Conservation (phyloP, 176 grass and related monocot species). For the barley (Hordeum vulgare) region MorexV3_pseudomolecules_assembly NC_058521.1:470830704-470831203, state of each 20-base stretch:
- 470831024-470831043: conserved; percentile 43
- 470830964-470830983: conserved; percentile 59
- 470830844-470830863: conserved; percentile 88
- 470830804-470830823: background rate
- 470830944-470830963: conserved; percentile 69
- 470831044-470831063: conserved; percentile 61
- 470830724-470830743: background rate
- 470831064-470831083: conserved; percentile 55
- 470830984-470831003: conserved; percentile 33
- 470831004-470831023: conserved; percentile 69
- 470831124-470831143: conserved; percentile 65
- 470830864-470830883: conserved; percentile 88
- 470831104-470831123: conserved; percentile 93
- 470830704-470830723: background rate
- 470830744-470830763: background rate
- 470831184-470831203: conserved; percentile 61
- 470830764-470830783: background rate
- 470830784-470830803: background rate
- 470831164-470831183: conserved; percentile 76
- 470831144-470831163: conserved; percentile 57
- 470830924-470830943: conserved; percentile 64
- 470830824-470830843: background rate
- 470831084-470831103: conserved; percentile 61
- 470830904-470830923: conserved; percentile 81
- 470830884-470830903: conserved; percentile 99